These are phyloP conservation scores for Microascus cirrosus DNA, from an alignment of 2,329 filamentous ascomycete genomes.

Conservation along the genomic window DNA sequence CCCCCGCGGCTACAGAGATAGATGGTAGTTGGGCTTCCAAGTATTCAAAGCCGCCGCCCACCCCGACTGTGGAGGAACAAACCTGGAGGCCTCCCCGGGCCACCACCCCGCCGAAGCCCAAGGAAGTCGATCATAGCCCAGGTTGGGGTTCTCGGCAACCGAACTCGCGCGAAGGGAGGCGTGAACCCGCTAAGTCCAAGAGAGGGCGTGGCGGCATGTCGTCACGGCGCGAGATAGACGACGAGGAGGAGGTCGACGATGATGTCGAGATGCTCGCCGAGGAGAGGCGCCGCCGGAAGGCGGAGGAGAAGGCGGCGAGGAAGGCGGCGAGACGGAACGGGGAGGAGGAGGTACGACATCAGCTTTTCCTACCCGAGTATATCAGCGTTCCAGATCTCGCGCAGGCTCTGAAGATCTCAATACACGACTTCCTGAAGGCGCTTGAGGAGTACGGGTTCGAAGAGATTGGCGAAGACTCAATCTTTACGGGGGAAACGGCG, in stretches of 20 bases:
- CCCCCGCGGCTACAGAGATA: neutral
- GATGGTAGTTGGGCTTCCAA: neutral
- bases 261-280: conserved; percentile 23
- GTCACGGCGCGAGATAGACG: conserved; percentile 7
- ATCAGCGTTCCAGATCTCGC: conserved; percentile 83
- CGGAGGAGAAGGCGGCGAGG: conserved; percentile 14
- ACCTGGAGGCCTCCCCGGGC: neutral
- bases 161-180: neutral
- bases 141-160: neutral
- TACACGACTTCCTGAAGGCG: conserved; percentile 60
- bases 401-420: conserved; percentile 58
- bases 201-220: neutral
- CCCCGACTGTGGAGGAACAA: neutral
- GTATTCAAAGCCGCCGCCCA: neutral
- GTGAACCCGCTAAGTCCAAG: neutral
- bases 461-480: conserved; percentile 67
- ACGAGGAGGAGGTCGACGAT: conserved; percentile 27
- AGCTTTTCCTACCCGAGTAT: conserved; percentile 75
- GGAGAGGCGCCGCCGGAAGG: conserved; percentile 26
- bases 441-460: conserved; percentile 85
- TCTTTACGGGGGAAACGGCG: conserved; percentile 84
- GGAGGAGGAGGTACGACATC: conserved; percentile 30
- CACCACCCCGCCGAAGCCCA: neutral
- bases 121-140: neutral
- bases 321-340: conserved; percentile 17